Evolutionary conservation across 768 basidiomycete genomes (phyloP).

Genomic region (Panaeolus cyanescens): DNA sequence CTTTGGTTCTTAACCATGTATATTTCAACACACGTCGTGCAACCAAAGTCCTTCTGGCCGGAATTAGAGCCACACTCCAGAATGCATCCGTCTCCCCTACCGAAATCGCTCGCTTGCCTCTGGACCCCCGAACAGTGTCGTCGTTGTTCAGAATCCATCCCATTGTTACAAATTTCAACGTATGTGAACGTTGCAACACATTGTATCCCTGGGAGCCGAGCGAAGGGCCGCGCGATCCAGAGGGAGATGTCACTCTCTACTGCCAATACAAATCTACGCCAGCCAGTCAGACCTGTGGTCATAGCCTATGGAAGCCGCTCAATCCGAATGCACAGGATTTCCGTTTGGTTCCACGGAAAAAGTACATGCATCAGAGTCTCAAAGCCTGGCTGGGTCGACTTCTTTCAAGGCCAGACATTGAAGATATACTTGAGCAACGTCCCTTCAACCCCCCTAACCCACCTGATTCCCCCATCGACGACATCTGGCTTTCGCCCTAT

Average conservation of each 20-base stretch:
- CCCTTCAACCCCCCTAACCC: not conserved
- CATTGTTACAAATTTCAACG: conserved; percentile 15
- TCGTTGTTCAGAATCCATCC: conserved; percentile 23
- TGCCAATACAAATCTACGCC: conserved; percentile 13
- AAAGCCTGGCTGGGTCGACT: conserved; percentile 5
- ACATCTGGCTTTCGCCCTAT: not conserved
- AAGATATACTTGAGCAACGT: not conserved
- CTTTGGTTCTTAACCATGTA: conserved; percentile 19
- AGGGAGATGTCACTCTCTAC: not conserved
- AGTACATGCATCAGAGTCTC: conserved; percentile 15
- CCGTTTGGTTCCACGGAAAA: conserved; percentile 8
- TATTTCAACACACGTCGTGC: conserved; percentile 21
- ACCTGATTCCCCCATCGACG: not conserved
- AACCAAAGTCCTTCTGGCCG: conserved; percentile 18
- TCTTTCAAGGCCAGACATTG: conserved; percentile 5
- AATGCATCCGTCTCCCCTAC: not conserved
- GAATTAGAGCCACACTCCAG: conserved; percentile 16
- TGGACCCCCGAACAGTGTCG: conserved; percentile 20
- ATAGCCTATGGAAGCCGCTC: conserved; percentile 18
- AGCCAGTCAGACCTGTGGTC: conserved; percentile 13
- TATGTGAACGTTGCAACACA: conserved; percentile 24
- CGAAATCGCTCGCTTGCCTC: conserved; percentile 12
- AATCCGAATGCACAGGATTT: not conserved
- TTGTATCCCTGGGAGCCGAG: conserved; percentile 16
- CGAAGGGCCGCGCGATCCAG: not conserved